Conservation (phyloP, 2,329 filamentous ascomycete species). For the Alternaria ethzedia region DNA sequence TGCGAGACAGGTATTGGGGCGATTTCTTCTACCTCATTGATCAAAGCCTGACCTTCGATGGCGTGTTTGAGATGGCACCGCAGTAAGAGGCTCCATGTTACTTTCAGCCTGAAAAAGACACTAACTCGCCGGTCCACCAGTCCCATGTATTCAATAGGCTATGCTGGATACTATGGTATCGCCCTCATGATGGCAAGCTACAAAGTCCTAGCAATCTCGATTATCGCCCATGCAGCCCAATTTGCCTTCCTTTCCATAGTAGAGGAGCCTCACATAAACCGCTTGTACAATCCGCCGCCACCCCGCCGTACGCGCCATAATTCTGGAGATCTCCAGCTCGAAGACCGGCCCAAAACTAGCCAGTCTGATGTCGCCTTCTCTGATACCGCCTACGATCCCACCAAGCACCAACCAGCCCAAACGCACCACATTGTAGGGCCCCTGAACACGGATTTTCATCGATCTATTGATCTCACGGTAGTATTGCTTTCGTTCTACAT, state of each 20-base stretch:
- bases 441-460: conserved; percentile 84
- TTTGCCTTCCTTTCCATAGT: conserved; percentile 90
- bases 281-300: conserved; percentile 91
- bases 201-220: conserved; percentile 95
- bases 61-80: conserved; percentile 98
- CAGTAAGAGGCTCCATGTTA: conserved; percentile 46
- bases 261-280: conserved; percentile 97
- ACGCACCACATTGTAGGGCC: conserved; percentile 86
- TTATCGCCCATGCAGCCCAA: conserved; percentile 91
- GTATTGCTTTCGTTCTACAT: conserved; percentile 79
- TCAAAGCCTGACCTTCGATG: conserved; percentile 96
- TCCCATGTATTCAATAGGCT: conserved; percentile 61
- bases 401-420: conserved; percentile 63
- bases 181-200: conserved; percentile 98
- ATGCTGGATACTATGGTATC: conserved; percentile 97
- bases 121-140: conserved; percentile 7
- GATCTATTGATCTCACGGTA: conserved; percentile 82
- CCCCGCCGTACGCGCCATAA: conserved; percentile 68
- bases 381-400: conserved; percentile 50
- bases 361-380: conserved; percentile 49
- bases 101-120: background rate
- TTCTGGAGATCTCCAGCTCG: conserved; percentile 48
- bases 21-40: conserved; percentile 99
- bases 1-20: conserved; percentile 75
- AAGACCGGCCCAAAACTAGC: conserved; percentile 44